phyloP scores from a whole-genome alignment of 139 green algal species.

The Chlorella sorokiniana region DNA sequence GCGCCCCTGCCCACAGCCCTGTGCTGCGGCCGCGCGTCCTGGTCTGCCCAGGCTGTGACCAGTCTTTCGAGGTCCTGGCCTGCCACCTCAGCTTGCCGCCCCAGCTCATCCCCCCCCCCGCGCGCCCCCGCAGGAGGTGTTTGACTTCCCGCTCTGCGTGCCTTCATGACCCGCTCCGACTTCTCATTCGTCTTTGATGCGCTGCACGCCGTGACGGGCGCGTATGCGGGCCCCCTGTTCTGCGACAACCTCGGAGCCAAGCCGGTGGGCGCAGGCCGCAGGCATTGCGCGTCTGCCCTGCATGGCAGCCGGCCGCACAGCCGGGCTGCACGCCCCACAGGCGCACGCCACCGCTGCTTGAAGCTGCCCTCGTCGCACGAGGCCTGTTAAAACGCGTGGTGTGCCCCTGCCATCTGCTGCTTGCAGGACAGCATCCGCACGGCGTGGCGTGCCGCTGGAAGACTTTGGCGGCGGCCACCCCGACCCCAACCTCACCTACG shows the following conservation, averaged over 20 bases:
- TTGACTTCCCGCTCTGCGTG: slow-evolving; percentile 93
- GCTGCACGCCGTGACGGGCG: slow-evolving; percentile 96
- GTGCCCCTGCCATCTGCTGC: no score
- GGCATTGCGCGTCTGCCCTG: no score
- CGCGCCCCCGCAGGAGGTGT: slow-evolving; percentile 69
- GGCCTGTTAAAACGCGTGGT: no score
- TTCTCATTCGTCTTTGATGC: slow-evolving; percentile 95
- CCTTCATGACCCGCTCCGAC: slow-evolving; percentile 85
- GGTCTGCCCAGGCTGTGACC: no score
- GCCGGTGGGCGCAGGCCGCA: slow-evolving; percentile 32
- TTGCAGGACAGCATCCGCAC: slow-evolving; percentile 50
- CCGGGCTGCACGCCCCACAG: no score
- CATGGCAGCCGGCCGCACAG: no score
- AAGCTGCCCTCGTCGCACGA: no score
- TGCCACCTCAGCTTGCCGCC: background rate
- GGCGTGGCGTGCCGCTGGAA: slow-evolving; percentile 72
- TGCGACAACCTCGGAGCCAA: slow-evolving; percentile 81
- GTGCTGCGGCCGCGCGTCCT: no score
- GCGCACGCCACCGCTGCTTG: no score
- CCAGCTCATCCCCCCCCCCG: background rate
- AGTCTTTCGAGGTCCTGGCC: background rate
- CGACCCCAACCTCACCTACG: slow-evolving; percentile 99
- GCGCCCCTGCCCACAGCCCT: no score
- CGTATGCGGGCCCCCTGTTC: slow-evolving; percentile 95
- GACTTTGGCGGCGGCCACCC: slow-evolving; percentile 98